Evolutionary conservation across 1,284 basidiomycete genomes (phyloP), one percentile per base, ranked within the genome.

Genomic region (Golubevia pallescens): DNA sequence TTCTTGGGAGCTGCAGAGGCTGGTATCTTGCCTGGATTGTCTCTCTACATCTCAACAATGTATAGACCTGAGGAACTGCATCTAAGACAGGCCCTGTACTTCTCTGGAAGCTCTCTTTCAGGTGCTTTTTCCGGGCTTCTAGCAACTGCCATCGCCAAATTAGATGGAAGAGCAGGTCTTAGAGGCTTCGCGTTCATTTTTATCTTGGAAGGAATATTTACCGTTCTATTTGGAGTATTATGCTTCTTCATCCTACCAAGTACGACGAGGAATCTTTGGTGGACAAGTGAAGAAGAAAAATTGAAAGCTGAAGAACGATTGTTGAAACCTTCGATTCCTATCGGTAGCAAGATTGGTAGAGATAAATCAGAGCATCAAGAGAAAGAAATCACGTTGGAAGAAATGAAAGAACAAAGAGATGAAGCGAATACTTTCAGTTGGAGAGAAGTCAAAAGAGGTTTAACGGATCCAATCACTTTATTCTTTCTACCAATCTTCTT

Each of bases 121-220:
- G 79, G 79, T 8, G 73, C 75, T 8, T 78, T 83, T 53, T 74
- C 73, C 1, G 80, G 77, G 21, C 69, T 83, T n/a, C 71, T 83
- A 21, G 73, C 75, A 13, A 72, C 74, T 1, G 79, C 79, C 0
- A 75, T 83, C 53, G 65, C 65, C 16, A 67, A 75, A 14, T 74
- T 81, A 70, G 71, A 16, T 23, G 42, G 24, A 54, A 42, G n/a
- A 14, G 58, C 60, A 0, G 74, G 72, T 5, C 42, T 67, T 16
- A n/a, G n/a, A 4, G 74, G 74, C 24, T 83, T 77, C 77, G 61
- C 57, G 1, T 78, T 70, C 74, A 73, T 83, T 28, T 81, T 81
- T 63, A 75, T 81, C 64, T 57, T 81, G 2, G 79, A 83, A 58
- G 81, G 79, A 1, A 65, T 77, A 23, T 67, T 75, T 55, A 83